Conservation (phyloP, 2,329 filamentous ascomycete genomes). For the Phialocephala subalpina region DNA sequence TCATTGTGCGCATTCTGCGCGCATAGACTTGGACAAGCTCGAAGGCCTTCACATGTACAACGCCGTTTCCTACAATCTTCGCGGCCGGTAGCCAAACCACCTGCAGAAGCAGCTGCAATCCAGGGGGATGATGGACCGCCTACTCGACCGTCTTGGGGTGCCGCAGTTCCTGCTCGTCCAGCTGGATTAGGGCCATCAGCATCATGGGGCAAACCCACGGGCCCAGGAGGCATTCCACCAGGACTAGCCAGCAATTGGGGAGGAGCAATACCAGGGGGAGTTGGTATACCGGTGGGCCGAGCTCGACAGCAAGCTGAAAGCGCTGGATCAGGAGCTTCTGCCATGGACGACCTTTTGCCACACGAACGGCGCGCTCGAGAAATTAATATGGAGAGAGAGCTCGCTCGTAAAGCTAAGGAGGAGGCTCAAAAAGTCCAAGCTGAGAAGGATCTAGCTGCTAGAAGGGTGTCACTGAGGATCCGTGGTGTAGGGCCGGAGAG, state of each 20-base stretch:
- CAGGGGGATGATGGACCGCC: slow-evolving; percentile 22
- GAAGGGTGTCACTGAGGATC: not conserved
- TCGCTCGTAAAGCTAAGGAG: not conserved
- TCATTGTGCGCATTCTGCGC: slow-evolving; percentile 46
- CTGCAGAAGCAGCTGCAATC: slow-evolving; percentile 32
- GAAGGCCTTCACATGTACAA: slow-evolving; percentile 41
- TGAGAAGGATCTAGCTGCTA: not conserved
- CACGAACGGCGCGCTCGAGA: slow-evolving; percentile 40
- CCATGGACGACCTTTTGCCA: slow-evolving; percentile 31
- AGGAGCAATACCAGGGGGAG: not conserved
- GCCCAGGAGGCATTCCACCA: not conserved
- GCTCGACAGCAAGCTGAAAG: not conserved
- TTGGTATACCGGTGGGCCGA: slow-evolving; percentile 16
- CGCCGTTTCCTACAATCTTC: slow-evolving; percentile 45
- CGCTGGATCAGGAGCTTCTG: not conserved
- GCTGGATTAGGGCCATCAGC: slow-evolving; percentile 13
- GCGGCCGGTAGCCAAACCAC: slow-evolving; percentile 35
- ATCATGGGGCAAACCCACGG: slow-evolving; percentile 26
- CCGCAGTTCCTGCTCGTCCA: not conserved
- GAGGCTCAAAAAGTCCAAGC: slow-evolving; percentile 11
- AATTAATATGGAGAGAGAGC: slow-evolving; percentile 30
- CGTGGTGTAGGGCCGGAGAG: slow-evolving; percentile 37
- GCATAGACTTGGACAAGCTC: slow-evolving; percentile 41
- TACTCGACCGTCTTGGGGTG: slow-evolving; percentile 30
- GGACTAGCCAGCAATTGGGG: slow-evolving; percentile 2